A percentile compares a stretch with the other conserved stretches of the same genome.
These are phyloP conservation scores for Russula compacta DNA, from an alignment of 768 basidiomycete species.

Conservation along the genomic window DNA sequence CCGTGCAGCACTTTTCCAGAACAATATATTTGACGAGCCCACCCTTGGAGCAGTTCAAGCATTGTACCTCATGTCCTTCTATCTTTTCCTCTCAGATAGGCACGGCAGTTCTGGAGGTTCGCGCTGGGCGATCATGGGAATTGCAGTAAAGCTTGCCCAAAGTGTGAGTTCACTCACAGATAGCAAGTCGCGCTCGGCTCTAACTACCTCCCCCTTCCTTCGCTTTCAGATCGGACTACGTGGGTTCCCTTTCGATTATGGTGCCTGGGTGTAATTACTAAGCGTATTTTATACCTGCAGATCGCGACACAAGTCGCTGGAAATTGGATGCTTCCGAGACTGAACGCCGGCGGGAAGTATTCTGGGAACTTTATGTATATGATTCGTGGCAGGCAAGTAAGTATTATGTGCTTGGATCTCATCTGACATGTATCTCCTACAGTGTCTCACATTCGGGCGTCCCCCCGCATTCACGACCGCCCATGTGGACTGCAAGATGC, in stretches of 20 bases:
- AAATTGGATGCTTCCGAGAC: constrained; percentile 48
- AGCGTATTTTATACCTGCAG: constrained; percentile 27
- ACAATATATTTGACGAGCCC: constrained; percentile 56
- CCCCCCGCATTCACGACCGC: constrained; percentile 51
- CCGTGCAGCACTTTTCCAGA: constrained; percentile 49
- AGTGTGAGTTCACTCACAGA: constrained; percentile 36
- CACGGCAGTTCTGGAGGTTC: constrained; percentile 34
- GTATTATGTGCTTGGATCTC: background rate
- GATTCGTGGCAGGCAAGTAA: constrained; percentile 57
- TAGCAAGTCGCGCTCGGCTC: constrained; percentile 15
- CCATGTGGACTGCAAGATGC: constrained; percentile 21
- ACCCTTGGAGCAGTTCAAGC: constrained; percentile 58
- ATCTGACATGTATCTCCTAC: background rate
- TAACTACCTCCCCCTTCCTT: background rate
- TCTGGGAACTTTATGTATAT: constrained; percentile 58
- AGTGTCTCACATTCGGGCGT: constrained; percentile 66
- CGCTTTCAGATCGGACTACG: constrained; percentile 56
- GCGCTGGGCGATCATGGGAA: constrained; percentile 63
- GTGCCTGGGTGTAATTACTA: background rate
- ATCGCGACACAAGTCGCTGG: constrained; percentile 63
- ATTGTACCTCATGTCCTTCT: constrained; percentile 47
- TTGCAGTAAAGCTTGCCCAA: constrained; percentile 62
- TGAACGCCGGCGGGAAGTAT: constrained; percentile 45
- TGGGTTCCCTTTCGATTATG: constrained; percentile 31
- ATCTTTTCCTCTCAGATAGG: constrained; percentile 35